Conservation (phyloP, 768 basidiomycete species). For the Phaffia australis region DNA sequence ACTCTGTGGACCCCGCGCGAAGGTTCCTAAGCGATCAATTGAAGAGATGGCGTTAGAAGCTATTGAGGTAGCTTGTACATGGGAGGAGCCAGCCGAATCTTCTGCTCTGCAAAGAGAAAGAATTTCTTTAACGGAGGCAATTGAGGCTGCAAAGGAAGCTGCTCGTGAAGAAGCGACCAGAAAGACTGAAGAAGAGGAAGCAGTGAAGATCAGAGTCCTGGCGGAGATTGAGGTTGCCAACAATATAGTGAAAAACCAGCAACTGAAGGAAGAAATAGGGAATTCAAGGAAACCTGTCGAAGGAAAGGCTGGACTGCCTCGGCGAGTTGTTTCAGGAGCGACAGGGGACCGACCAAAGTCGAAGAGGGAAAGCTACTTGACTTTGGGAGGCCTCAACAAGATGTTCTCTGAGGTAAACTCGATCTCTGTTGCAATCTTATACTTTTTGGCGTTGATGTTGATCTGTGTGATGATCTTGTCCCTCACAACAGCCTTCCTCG, state of each 20-base stretch:
- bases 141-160: background rate
- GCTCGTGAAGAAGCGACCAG: background rate
- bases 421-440: too few relatives aligned
- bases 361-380: background rate
- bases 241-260: too few relatives aligned
- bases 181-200: background rate
- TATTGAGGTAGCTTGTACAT: constrained; percentile 6
- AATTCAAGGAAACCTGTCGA: too few relatives aligned
- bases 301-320: too few relatives aligned
- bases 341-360: too few relatives aligned
- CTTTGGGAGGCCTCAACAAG: constrained; percentile 2
- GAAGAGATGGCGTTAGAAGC: constrained; percentile 14
- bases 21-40: background rate
- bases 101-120: constrained; percentile 8
- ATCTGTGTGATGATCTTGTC: too few relatives aligned
- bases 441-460: background rate
- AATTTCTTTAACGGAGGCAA: background rate
- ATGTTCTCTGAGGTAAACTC: constrained; percentile 17
- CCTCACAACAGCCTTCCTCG: background rate
- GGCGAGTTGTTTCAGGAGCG: too few relatives aligned
- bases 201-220: background rate
- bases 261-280: too few relatives aligned
- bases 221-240: too few relatives aligned
- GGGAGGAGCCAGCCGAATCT: constrained; percentile 9
- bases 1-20: constrained; percentile 3